Base-by-base conservation (phyloP, 2,329 filamentous ascomycete genomes). In the Penicillium aurantiogriseum region DNA sequence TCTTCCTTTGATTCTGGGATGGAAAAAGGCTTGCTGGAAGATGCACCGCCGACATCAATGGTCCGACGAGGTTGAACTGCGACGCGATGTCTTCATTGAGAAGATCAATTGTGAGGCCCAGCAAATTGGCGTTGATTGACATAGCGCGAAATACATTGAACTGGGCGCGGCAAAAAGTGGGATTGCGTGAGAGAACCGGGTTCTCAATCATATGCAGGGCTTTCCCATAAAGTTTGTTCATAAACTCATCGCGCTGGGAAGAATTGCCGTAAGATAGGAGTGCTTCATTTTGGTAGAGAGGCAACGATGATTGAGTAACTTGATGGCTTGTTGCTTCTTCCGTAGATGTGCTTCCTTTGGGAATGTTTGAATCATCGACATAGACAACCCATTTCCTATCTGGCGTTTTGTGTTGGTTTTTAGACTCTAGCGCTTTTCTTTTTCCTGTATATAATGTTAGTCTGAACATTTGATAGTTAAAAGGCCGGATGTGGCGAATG, bases 11-110 rank as follows among this genome's bases (percentile, higher is more conserved):
- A 11, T 52, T 40, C 11, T 51, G 48, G 10, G 55, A 65, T 17
- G 63, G 63, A 23, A 56, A 50, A 5, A 66, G 19, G 54, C 60
- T 62, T 17, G 63, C 57, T 35, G 63, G 63, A 3, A 66, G 38
- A 9, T 55, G 39, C 1, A 61, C 13, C 2, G 57, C 42, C 23
- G 42, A 44, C 23, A n/a, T 54, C 6, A 56, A 42, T 5, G 55
- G 61, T 4, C 62, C 62, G 33, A 36, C 29, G 11, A 65, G 54
- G 23, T 66, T 66, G 45, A 66, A 66, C 2, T 47, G 42, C 1
- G 63, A 66, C 0, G 61, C 63, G 2, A 66, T 55, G 10, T 66
- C 62, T 45, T 65, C 63, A 4, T 45, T 21, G 1, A 66, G 29
- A 3, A 57, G 17, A 5, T 66, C 57, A 2, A 53, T 11, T 6